Evolutionary conservation across 2,329 filamentous ascomycete genomes (phyloP).

Genomic region (Cryphonectria japonica): DNA sequence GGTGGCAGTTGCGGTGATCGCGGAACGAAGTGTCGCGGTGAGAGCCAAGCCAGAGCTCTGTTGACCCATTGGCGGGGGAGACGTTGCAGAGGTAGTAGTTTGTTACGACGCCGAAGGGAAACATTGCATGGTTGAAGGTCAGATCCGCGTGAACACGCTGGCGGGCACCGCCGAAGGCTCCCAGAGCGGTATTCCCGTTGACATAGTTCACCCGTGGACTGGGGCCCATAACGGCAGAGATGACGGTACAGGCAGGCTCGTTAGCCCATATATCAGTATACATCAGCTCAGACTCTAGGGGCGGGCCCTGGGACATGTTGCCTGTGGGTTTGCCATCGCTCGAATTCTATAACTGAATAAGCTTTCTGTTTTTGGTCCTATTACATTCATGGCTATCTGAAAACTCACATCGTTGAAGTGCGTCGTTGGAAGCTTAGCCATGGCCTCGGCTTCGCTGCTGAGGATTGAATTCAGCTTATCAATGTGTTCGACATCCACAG

Average conservation of each 20-base stretch:
- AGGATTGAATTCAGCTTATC: constrained; percentile 41
- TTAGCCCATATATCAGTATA: constrained; percentile 33
- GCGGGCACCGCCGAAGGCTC: constrained; percentile 31
- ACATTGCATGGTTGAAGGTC: constrained; percentile 50
- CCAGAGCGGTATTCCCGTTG: constrained; percentile 46
- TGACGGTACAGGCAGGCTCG: constrained; percentile 41
- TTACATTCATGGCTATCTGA: neutral
- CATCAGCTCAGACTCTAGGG: constrained; percentile 16
- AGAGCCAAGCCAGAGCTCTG: constrained; percentile 55
- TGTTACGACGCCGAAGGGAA: constrained; percentile 52
- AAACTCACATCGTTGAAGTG: constrained; percentile 26
- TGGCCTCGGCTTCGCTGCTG: constrained; percentile 40
- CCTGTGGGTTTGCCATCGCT: constrained; percentile 5
- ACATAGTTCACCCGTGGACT: constrained; percentile 42
- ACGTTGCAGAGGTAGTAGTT: constrained; percentile 52
- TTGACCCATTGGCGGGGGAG: constrained; percentile 49
- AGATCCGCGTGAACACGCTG: constrained; percentile 48
- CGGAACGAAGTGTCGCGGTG: constrained; percentile 44
- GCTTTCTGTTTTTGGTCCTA: neutral
- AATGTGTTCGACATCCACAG: constrained; percentile 41
- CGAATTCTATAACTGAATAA: neutral
- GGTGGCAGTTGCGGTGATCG: constrained; percentile 32
- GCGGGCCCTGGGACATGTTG: constrained; percentile 33
- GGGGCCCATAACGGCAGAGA: constrained; percentile 44
- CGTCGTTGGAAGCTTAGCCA: constrained; percentile 30